A percentile compares a stretch with the other conserved stretches of the same genome.
phyloP scores from a whole-genome alignment of 2,329 filamentous ascomycete genomes.

The Colletotrichum sp. region DNA sequence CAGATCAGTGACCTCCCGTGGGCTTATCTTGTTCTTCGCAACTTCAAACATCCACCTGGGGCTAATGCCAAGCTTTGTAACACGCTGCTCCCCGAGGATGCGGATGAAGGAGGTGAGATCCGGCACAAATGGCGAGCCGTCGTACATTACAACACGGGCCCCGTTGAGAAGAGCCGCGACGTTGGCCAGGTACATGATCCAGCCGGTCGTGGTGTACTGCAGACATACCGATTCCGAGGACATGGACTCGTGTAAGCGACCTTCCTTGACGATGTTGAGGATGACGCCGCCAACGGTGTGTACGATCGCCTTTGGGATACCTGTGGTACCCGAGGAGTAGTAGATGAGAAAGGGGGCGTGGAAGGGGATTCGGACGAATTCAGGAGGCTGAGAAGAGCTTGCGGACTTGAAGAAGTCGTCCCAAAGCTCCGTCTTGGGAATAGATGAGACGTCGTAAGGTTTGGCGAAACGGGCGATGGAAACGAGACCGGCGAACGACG shows the following conservation, averaged over 20 bases:
- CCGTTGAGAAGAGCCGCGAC: constrained; percentile 66
- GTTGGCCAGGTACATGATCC: constrained; percentile 84
- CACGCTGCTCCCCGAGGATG: constrained; percentile 65
- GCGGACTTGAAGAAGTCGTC: constrained; percentile 47
- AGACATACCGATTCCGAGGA: constrained; percentile 46
- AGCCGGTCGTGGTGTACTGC: constrained; percentile 73
- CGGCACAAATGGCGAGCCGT: constrained; percentile 81
- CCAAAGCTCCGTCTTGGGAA: constrained; percentile 54
- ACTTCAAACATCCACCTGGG: constrained; percentile 80
- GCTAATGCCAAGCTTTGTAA: constrained; percentile 77
- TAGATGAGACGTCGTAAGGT: constrained; percentile 60
- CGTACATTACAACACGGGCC: constrained; percentile 72
- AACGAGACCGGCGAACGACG: constrained; percentile 67
- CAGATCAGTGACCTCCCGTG: constrained; percentile 67
- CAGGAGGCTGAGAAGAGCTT: constrained; percentile 35
- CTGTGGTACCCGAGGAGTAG: constrained; percentile 83
- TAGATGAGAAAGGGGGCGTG: constrained; percentile 79
- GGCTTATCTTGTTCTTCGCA: constrained; percentile 66
- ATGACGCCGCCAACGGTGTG: constrained; percentile 74
- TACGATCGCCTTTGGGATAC: constrained; percentile 84
- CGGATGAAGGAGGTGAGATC: constrained; percentile 67
- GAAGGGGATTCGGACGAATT: constrained; percentile 69
- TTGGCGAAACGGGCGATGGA: constrained; percentile 69
- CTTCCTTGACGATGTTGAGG: constrained; percentile 64
- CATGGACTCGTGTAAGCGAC: constrained; percentile 51